Conservation (phyloP, 176 grass and related monocot species). For the Cenchrus purpureus region DNA sequence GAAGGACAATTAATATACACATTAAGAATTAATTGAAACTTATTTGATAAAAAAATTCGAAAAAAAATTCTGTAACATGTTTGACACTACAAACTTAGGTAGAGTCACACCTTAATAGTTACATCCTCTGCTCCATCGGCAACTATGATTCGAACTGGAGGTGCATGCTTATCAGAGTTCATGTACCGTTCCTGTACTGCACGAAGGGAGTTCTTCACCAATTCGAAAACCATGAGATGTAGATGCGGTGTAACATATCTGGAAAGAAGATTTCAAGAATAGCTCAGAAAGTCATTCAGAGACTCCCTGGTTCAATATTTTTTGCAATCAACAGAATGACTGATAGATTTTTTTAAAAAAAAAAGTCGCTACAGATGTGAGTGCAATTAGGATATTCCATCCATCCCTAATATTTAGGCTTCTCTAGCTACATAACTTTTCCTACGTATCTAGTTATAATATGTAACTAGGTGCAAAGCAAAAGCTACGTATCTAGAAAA, state of each 20-base stretch:
- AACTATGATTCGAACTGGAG: constrained; percentile 91
- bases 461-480: no score
- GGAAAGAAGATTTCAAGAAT: constrained; percentile 18
- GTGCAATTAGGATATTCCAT: not conserved
- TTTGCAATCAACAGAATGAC: not conserved
- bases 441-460: no score
- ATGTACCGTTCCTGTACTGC: constrained; percentile 94
- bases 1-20: not conserved
- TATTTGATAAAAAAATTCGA: no score
- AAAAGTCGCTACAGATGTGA: not conserved
- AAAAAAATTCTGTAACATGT: not conserved
- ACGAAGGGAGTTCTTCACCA: constrained; percentile 94
- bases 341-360: not conserved
- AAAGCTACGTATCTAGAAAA: no score
- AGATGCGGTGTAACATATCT: constrained; percentile 91
- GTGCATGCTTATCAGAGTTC: constrained; percentile 78
- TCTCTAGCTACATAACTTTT: no score
- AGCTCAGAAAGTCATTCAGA: constrained; percentile 27
- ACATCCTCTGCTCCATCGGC: constrained; percentile 95
- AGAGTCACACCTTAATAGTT: constrained; percentile 80
- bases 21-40: constrained; percentile 16
- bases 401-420: no score
- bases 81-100: not conserved
- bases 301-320: not conserved
- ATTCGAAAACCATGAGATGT: constrained; percentile 94